Evolutionary conservation across 192 early-diverging fungal species (phyloP).

Genomic region (Spizellomyces sp.): DNA sequence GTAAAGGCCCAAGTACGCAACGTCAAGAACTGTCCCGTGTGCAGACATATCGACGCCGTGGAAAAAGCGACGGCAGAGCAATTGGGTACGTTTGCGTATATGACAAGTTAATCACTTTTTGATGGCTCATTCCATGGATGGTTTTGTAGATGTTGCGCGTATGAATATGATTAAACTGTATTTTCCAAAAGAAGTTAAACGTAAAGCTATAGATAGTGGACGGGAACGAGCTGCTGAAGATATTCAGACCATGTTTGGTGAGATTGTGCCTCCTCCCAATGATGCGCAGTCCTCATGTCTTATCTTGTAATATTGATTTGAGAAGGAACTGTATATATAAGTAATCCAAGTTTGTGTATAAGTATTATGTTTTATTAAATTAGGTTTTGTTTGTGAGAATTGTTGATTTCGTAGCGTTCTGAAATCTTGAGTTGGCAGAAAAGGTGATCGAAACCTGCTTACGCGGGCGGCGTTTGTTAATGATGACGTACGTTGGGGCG

Average conservation of each 20-base stretch:
- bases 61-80: conserved; percentile 48
- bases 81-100: conserved; percentile 5
- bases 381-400: no score
- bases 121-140: background rate
- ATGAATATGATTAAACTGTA: conserved; percentile 76
- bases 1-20: conserved; percentile 69
- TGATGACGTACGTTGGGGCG: no score
- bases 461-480: no score
- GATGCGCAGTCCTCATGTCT: no score
- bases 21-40: conserved; percentile 74
- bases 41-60: conserved; percentile 65
- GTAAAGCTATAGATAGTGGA: conserved; percentile 66
- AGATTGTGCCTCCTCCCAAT: no score
- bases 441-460: no score
- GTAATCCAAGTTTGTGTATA: no score
- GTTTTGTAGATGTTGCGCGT: conserved; percentile 52
- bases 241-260: conserved; percentile 46
- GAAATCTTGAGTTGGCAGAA: no score
- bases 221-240: conserved; percentile 69
- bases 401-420: no score
- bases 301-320: no score
- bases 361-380: no score
- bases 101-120: conserved; percentile 9
- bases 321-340: no score
- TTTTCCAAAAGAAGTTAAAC: conserved; percentile 77